phyloP scores from a whole-genome alignment of 1,284 basidiomycete genomes.

The Sparassis latifolia region DNA sequence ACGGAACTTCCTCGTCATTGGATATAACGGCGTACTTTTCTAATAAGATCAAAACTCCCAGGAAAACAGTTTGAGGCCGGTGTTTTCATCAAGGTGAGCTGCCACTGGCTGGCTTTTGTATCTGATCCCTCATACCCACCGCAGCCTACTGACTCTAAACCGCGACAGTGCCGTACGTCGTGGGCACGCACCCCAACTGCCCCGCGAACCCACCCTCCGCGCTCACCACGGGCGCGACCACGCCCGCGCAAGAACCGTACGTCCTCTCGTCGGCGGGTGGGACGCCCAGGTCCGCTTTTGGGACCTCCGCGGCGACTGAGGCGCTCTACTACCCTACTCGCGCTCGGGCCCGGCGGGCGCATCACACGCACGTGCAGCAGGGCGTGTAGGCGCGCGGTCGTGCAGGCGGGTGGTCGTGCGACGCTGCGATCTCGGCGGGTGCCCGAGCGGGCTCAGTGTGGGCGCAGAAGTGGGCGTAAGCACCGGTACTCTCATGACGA shows the following conservation, averaged over 20 bases:
- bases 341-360: slow-evolving; percentile 50
- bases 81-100: too few relatives aligned
- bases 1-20: too few relatives aligned
- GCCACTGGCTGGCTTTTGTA: too few relatives aligned
- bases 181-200: slow-evolving; percentile 85
- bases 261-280: slow-evolving; percentile 83
- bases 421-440: slow-evolving; percentile 54
- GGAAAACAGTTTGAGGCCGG: too few relatives aligned
- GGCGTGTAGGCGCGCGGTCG: too few relatives aligned
- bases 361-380: too few relatives aligned
- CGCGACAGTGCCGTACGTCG: slow-evolving; percentile 62
- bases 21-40: too few relatives aligned
- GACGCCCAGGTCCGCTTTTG: slow-evolving; percentile 72
- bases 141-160: neutral
- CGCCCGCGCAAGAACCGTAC: slow-evolving; percentile 64
- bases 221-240: slow-evolving; percentile 76
- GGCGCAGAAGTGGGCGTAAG: slow-evolving; percentile 36
- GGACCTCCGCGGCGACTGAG: slow-evolving; percentile 81
- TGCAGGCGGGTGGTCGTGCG: slow-evolving; percentile 49
- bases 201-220: slow-evolving; percentile 87
- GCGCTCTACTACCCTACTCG: slow-evolving; percentile 78
- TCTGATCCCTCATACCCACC: neutral
- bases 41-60: too few relatives aligned
- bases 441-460: slow-evolving; percentile 65
- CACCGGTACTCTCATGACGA: slow-evolving; percentile 31